A percentile compares a stretch with the other conserved stretches of the same genome.
Conservation (phyloP, 1,139 yeast species). For the Candida albicans region DNA sequence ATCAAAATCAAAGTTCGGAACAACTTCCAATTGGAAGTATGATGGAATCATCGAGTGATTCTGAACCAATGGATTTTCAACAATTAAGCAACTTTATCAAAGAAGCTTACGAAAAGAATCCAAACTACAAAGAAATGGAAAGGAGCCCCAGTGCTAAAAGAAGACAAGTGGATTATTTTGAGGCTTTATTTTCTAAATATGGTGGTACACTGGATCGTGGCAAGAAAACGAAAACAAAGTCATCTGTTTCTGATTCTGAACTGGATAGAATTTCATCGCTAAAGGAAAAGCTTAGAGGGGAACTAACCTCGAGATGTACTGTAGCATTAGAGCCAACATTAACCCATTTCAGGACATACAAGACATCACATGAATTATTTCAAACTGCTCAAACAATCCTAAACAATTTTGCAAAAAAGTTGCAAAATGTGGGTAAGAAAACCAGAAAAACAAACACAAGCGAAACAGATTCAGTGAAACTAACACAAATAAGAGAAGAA, state of each 20-base stretch:
- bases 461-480: neutral
- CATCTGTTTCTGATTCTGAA: too few species aligned
- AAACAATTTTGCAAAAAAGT: neutral
- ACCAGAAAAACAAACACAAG: neutral
- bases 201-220: neutral
- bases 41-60: neutral
- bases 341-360: slow-evolving; percentile 18
- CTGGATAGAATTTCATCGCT: neutral
- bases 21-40: too few species aligned
- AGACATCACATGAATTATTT: slow-evolving; percentile 11
- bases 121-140: neutral
- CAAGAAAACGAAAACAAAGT: too few species aligned
- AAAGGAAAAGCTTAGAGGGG: slow-evolving; percentile 12
- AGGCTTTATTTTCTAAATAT: slow-evolving; percentile 1
- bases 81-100: slow-evolving; percentile 10
- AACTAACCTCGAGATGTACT: slow-evolving; percentile 20
- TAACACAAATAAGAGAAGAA: neutral
- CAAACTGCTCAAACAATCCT: slow-evolving; percentile 5
- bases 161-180: slow-evolving; percentile 1
- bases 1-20: too few species aligned
- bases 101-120: slow-evolving; percentile 5
- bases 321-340: slow-evolving; percentile 28
- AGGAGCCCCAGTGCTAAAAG: neutral
- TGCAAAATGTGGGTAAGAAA: neutral
- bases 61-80: slow-evolving; percentile 4